Percentiles rank a stretch among this genome's conserved stretches.
phyloP scores from a whole-genome alignment of 2,329 filamentous ascomycete genomes.

The Fusarium lateritium region DNA sequence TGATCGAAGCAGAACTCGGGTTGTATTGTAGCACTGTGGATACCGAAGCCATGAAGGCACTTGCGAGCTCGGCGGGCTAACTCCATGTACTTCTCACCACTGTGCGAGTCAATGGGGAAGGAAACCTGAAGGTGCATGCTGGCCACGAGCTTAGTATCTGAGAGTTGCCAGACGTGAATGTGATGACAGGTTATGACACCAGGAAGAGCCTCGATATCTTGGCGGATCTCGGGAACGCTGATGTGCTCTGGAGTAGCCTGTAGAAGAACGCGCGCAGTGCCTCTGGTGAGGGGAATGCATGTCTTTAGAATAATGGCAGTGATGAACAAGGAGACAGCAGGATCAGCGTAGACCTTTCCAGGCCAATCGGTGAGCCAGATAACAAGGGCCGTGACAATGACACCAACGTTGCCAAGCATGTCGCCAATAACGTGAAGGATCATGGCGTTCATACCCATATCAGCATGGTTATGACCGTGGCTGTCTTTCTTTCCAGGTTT shows the following conservation, averaged over 20 bases:
- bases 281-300: conserved; percentile 83
- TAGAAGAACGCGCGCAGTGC: conserved; percentile 88
- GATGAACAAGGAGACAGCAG: conserved; percentile 92
- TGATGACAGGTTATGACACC: conserved; percentile 95
- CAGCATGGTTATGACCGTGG: conserved; percentile 84
- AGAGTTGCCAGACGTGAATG: conserved; percentile 97
- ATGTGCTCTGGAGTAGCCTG: conserved; percentile 94
- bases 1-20: conserved; percentile 82
- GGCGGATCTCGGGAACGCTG: conserved; percentile 88
- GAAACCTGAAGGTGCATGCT: conserved; percentile 94
- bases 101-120: conserved; percentile 88
- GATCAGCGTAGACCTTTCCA: conserved; percentile 90
- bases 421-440: conserved; percentile 84
- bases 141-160: conserved; percentile 93
- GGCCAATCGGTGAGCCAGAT: conserved; percentile 92
- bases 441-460: conserved; percentile 96
- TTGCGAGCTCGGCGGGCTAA: conserved; percentile 85
- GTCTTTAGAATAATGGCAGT: conserved; percentile 83
- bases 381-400: conserved; percentile 85
- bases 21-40: conserved; percentile 97
- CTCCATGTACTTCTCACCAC: conserved; percentile 88
- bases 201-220: conserved; percentile 88
- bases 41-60: conserved; percentile 95
- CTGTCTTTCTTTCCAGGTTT: conserved; percentile 72
- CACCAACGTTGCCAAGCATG: conserved; percentile 87